Percentiles rank a stretch among this genome's conserved stretches.
Conservation (phyloP, 2,329 filamentous ascomycete species). For the Biscogniauxia mediterranea region DNA sequence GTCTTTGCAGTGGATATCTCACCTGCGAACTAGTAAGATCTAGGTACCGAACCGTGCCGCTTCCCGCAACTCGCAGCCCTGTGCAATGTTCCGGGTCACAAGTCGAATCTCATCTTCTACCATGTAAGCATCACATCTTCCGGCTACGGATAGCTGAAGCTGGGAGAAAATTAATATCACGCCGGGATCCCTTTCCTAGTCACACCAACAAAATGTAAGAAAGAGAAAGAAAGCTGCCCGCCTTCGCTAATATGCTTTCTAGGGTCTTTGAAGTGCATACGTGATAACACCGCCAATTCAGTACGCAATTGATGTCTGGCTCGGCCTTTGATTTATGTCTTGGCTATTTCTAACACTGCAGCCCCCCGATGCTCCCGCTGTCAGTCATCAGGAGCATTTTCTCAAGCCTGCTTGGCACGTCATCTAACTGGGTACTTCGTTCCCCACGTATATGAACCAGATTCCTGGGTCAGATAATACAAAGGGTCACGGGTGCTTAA, state of each 20-base stretch:
- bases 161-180: too few species aligned
- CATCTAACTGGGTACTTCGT: background rate
- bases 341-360: background rate
- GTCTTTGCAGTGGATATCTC: conserved; percentile 13
- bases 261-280: too few species aligned
- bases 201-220: background rate
- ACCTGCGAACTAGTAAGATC: conserved; percentile 8
- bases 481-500: background rate
- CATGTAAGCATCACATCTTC: conserved; percentile 9
- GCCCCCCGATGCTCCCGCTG: background rate
- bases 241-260: too few species aligned
- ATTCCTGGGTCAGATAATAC: background rate
- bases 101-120: conserved; percentile 13
- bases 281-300: too few species aligned
- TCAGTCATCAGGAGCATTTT: background rate
- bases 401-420: background rate
- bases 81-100: conserved; percentile 13
- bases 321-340: background rate
- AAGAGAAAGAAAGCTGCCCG: background rate
- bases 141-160: background rate
- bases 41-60: conserved; percentile 3
- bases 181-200: background rate
- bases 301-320: too few species aligned
- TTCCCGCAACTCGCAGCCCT: conserved; percentile 1
- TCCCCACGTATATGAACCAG: background rate